Evolutionary conservation across 768 basidiomycete species (phyloP).

Genomic region (Naganishia randhawae): DNA sequence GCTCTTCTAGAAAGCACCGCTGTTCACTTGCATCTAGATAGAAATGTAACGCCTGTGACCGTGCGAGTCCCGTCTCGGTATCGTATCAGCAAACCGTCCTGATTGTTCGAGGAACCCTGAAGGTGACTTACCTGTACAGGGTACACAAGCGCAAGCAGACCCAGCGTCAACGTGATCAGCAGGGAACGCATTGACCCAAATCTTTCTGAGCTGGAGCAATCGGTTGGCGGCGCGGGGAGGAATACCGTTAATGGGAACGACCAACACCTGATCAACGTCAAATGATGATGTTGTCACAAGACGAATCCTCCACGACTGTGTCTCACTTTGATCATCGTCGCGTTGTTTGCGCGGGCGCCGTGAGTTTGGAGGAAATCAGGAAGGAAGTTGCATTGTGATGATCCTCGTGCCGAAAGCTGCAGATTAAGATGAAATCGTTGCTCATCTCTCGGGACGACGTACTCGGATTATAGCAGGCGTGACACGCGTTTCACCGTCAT

Average conservation of each 20-base stretch:
- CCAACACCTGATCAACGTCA: background rate
- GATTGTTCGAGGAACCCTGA: background rate
- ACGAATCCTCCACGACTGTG: background rate
- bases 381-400: background rate
- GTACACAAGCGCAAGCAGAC: conserved; percentile 9
- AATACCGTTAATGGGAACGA: background rate
- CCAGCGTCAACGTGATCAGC: conserved; percentile 4
- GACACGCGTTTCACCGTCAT: too few species aligned
- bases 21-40: conserved; percentile 92
- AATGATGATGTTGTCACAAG: too few species aligned
- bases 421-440: background rate
- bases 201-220: background rate
- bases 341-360: background rate
- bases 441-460: too few species aligned
- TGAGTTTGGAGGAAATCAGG: background rate
- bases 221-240: background rate
- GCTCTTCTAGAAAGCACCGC: conserved; percentile 92
- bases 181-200: background rate
- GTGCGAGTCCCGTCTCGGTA: background rate
- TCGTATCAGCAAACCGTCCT: background rate
- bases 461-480: too few species aligned
- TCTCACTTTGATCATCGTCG: background rate
- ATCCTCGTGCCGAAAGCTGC: background rate
- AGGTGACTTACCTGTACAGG: conserved; percentile 8
- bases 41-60: conserved; percentile 72